Evolutionary conservation across 176 grass and related monocot species (phyloP).

Genomic region (Elaeis guineensis): DNA sequence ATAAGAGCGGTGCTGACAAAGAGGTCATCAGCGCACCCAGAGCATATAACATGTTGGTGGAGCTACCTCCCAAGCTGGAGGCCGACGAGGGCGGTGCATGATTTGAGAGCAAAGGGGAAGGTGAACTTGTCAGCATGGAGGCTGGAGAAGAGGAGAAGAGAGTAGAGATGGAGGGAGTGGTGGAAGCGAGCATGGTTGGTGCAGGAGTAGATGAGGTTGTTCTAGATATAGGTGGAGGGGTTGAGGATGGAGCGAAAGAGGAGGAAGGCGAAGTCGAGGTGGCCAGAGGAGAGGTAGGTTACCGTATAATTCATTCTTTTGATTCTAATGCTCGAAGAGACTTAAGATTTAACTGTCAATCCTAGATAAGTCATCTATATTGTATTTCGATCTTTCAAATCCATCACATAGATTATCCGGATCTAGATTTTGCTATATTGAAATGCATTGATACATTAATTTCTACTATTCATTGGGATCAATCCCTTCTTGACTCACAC

Average conservation of each 20-base stretch:
- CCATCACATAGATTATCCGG: too few relatives aligned
- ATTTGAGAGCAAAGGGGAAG: conserved; percentile 10
- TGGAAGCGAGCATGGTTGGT: not conserved
- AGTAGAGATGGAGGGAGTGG: conserved; percentile 11
- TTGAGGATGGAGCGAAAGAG: conserved; percentile 7
- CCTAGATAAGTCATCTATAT: too few relatives aligned
- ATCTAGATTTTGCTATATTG: too few relatives aligned
- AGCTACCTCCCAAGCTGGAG: conserved; percentile 2
- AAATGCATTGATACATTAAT: too few relatives aligned
- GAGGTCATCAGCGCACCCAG: conserved; percentile 1
- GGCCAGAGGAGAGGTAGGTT: conserved; percentile 16
- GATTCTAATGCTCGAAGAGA: too few relatives aligned
- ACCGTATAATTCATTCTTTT: too few relatives aligned
- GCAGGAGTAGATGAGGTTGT: conserved; percentile 10
- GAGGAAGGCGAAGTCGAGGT: conserved; percentile 14
- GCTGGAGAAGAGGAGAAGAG: not conserved
- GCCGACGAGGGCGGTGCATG: conserved; percentile 5
- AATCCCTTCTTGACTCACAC: too few relatives aligned
- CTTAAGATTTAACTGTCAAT: too few relatives aligned
- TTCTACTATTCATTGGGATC: too few relatives aligned
- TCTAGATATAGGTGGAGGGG: conserved; percentile 8
- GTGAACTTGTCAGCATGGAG: conserved; percentile 15
- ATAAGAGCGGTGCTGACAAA: conserved; percentile 21
- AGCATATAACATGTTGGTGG: conserved; percentile 18
- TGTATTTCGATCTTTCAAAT: too few relatives aligned